Base-by-base conservation (phyloP, 2,329 filamentous ascomycete genomes). In the Sphaerulina vaccinii region DNA sequence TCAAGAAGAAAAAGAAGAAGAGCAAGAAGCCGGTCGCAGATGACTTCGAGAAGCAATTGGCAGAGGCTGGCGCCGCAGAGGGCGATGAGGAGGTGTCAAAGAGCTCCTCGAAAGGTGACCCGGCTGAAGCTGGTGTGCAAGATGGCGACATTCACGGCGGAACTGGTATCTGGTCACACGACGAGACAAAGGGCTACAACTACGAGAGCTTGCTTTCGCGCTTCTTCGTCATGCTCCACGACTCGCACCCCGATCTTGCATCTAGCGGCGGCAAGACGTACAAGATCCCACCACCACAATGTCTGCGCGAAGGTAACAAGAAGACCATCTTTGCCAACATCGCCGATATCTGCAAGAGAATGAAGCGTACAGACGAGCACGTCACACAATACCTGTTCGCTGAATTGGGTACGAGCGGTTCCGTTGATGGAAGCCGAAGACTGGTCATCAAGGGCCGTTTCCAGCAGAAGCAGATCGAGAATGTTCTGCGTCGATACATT, bases 241-340 rank as follows among this genome's bases (percentile, higher is more conserved):
- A 92, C 75, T 91, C 95, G 80, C 95, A 99, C 79, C 93, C 93
- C 65, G 93, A 99, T 71, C 87, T 97, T 68, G 86, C 92, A 60
- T 87, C 88, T 58, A 56, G 59, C 42, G 67, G 68, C 37, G 88
- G 85, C 71, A 93, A 90, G 81, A 95, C 88, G 74, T 99, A 97
- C 84, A 97, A 97, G 84, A 99, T 99, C 64, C 93, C 93, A 46
- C 93, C 93, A 47, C 93, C 93, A 44, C 93, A 99, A 79, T 97
- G 93, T 77, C 84, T 97, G 70, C 91, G 93, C 77, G 93, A 99
- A 90, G 93, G 93, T 72, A 99, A 99, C 85, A 95, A 96, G 84
- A 95, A 95, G 86, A 99, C 93, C 58, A 96, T 99, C 69, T 99
- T 99, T 69, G 93, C 92, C 79, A 99, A 99, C 79, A 93, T 99